Percentiles rank a stretch among this genome's conserved stretches.
Evolutionary conservation across 169 alveolate species (phyloP).

Genomic region (Cryptosporidium andersoni): DNA sequence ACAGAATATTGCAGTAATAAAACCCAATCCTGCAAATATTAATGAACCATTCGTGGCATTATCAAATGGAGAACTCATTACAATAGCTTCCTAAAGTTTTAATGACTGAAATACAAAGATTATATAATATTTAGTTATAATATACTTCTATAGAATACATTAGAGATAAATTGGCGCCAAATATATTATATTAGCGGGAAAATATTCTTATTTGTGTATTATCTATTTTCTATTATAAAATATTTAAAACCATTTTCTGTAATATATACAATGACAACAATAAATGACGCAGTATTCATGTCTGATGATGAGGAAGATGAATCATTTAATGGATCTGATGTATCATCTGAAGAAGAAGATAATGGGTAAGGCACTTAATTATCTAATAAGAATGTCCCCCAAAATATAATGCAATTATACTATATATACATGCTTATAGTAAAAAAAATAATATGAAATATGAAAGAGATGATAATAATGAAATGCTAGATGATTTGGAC

Average conservation of each 20-base stretch:
- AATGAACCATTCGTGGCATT: conserved; percentile 57
- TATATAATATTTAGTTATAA: no score
- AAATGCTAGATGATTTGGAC: conserved; percentile 10
- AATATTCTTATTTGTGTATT: background rate
- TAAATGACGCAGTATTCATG: conserved; percentile 45
- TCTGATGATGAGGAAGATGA: conserved; percentile 71
- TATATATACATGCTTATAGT: background rate
- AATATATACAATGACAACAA: conserved; percentile 34
- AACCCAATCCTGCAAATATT: conserved; percentile 49
- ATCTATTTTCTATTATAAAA: background rate
- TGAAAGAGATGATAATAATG: background rate
- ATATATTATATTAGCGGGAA: background rate
- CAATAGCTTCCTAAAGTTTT: no score
- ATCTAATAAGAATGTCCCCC: no score
- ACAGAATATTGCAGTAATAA: conserved; percentile 62
- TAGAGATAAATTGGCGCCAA: background rate
- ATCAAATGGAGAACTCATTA: conserved; percentile 65
- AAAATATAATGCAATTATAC: no score
- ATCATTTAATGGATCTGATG: conserved; percentile 55
- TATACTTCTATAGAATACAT: no score
- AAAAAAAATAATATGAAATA: background rate
- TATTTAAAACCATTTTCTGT: background rate
- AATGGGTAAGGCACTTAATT: conserved; percentile 13
- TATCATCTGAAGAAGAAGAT: conserved; percentile 14
- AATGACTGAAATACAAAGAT: no score